Percentiles rank a stretch among this genome's conserved stretches.
Evolutionary conservation across 352 stramenopile species (phyloP).

Genomic region (Elongisporangium prolatum): DNA sequence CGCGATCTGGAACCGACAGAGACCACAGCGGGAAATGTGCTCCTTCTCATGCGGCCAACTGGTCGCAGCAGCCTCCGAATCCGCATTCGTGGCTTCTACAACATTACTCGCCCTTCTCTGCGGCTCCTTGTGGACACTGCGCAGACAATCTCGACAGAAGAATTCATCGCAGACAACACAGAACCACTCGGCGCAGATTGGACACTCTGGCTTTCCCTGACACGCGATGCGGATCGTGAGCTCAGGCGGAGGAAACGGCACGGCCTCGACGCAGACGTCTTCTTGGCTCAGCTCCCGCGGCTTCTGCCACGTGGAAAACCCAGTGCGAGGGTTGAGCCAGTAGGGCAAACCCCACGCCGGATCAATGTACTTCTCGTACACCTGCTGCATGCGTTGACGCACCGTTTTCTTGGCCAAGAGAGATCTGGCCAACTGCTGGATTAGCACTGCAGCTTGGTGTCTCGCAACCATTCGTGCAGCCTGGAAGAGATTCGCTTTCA

Average conservation of each 20-base stretch:
- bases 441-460: slow-evolving; percentile 14
- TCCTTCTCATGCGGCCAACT: slow-evolving; percentile 29
- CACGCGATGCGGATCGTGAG: slow-evolving; percentile 37
- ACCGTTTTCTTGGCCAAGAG: slow-evolving; percentile 29
- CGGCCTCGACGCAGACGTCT: slow-evolving; percentile 41
- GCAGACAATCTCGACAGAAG: slow-evolving; percentile 45
- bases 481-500: slow-evolving; percentile 14
- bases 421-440: slow-evolving; percentile 29
- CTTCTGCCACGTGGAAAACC: slow-evolving; percentile 71
- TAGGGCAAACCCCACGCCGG: slow-evolving; percentile 55
- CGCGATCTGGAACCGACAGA: slow-evolving; percentile 64
- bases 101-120: slow-evolving; percentile 8
- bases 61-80: not conserved
- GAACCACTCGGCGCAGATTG: slow-evolving; percentile 45
- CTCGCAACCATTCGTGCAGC: slow-evolving; percentile 12
- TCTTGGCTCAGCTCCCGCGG: slow-evolving; percentile 35
- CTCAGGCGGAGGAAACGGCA: slow-evolving; percentile 38
- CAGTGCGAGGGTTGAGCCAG: slow-evolving; percentile 63
- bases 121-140: slow-evolving; percentile 31
- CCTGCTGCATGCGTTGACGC: slow-evolving; percentile 23
- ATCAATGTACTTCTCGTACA: slow-evolving; percentile 75
- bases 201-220: slow-evolving; percentile 33
- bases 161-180: slow-evolving; percentile 56
- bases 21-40: slow-evolving; percentile 33
- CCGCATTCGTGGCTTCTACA: not conserved